These are phyloP conservation scores for Trametes cingulata DNA, from an alignment of 768 basidiomycete genomes.

Conservation along the genomic window DNA sequence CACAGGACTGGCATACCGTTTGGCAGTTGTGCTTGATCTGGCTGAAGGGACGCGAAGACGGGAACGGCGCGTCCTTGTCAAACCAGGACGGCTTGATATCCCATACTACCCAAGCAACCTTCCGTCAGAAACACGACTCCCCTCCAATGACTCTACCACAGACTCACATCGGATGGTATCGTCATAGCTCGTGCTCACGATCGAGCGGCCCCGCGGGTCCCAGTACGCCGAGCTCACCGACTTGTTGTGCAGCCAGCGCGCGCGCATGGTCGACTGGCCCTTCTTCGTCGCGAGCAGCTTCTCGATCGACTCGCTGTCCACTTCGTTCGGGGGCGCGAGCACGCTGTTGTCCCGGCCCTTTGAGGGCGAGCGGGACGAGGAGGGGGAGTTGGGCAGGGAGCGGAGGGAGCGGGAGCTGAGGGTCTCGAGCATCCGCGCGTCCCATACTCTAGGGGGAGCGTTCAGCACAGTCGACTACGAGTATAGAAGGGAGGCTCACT, in stretches of 20 bases:
- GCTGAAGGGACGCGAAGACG: constrained; percentile 62
- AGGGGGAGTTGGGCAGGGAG: constrained; percentile 5
- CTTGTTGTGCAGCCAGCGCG: constrained; percentile 68
- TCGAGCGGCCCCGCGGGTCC: constrained; percentile 77
- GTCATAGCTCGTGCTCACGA: constrained; percentile 86
- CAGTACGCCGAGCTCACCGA: constrained; percentile 84
- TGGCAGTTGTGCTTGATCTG: constrained; percentile 75
- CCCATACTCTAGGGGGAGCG: constrained; percentile 64
- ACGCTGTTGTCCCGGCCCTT: constrained; percentile 17
- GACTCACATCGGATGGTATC: constrained; percentile 71
- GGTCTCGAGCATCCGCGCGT: constrained; percentile 60
- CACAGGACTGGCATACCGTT: constrained; percentile 56
- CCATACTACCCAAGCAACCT: constrained; percentile 58
- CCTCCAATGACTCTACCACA: background rate
- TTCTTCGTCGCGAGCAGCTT: constrained; percentile 50
- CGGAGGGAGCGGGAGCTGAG: constrained; percentile 26
- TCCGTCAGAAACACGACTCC: background rate
- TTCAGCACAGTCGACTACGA: background rate
- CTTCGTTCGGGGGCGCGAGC: constrained; percentile 26
- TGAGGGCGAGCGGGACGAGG: background rate
- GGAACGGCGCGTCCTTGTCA: constrained; percentile 48
- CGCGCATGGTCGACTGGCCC: constrained; percentile 59
- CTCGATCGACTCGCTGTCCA: constrained; percentile 45
- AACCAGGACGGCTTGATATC: constrained; percentile 59
- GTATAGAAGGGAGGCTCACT: constrained; percentile 43